phyloP scores from a whole-genome alignment of 208 protist species.

The Blastocrithidia nonstop region DNA sequence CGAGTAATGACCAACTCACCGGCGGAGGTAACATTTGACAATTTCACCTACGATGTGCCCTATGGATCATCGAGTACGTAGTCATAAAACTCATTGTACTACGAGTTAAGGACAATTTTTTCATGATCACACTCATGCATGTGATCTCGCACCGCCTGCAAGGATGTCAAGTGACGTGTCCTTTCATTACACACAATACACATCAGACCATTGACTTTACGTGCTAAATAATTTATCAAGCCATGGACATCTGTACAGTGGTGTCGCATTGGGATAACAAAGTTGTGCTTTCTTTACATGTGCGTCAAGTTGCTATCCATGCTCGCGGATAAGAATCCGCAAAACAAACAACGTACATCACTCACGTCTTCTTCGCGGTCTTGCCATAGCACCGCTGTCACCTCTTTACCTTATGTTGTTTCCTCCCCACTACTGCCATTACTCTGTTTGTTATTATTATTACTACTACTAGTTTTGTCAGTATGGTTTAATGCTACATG shows the following conservation, averaged over 20 bases:
- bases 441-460: conserved; percentile 4
- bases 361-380: conserved; percentile 71
- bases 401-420: not conserved
- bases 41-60: conserved; percentile 13
- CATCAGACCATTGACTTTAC: conserved; percentile 77
- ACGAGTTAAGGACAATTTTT: conserved; percentile 44
- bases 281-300: conserved; percentile 39
- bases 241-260: conserved; percentile 48
- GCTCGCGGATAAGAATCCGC: conserved; percentile 28
- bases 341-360: conserved; percentile 71
- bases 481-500: too few species aligned
- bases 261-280: conserved; percentile 47
- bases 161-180: conserved; percentile 41
- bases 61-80: conserved; percentile 45
- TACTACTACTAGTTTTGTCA: too few species aligned
- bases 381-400: conserved; percentile 15
- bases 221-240: conserved; percentile 62
- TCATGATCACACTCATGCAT: conserved; percentile 78
- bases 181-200: conserved; percentile 81
- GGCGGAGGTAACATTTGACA: conserved; percentile 21
- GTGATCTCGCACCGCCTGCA: conserved; percentile 71
- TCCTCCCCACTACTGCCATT: conserved; percentile 4
- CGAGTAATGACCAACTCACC: conserved; percentile 33
- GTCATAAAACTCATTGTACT: conserved; percentile 80
- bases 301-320: conserved; percentile 50